phyloP scores from a whole-genome alignment of 2,329 filamentous ascomycete genomes.

The Stachybotrys echinatus region DNA sequence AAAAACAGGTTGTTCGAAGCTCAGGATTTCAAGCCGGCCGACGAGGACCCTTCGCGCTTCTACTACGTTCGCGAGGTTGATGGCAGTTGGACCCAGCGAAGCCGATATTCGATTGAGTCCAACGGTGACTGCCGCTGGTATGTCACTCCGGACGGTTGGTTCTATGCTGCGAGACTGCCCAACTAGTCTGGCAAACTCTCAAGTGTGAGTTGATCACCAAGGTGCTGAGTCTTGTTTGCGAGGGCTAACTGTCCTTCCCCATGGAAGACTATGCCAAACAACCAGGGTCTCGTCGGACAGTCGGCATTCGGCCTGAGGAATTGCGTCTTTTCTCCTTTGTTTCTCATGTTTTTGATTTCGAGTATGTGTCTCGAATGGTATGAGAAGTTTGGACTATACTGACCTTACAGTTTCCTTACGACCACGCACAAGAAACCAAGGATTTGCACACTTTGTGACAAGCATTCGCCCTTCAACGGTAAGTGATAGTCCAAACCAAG shows the following conservation, averaged over 20 bases:
- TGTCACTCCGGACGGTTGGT: conserved; percentile 49
- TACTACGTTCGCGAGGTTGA: conserved; percentile 59
- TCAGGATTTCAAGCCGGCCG: conserved; percentile 59
- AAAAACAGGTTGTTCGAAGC: conserved; percentile 47
- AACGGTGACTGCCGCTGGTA: conserved; percentile 56
- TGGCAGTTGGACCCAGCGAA: conserved; percentile 54
- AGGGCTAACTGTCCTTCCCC: no score
- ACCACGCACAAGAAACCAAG: background rate
- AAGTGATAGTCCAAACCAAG: no score
- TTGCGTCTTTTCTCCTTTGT: background rate
- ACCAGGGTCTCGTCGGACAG: background rate
- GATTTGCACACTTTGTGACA: background rate
- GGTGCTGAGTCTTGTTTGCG: background rate
- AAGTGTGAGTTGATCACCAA: background rate
- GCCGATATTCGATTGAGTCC: conserved; percentile 54
- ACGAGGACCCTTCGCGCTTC: conserved; percentile 54
- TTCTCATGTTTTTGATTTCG: no score
- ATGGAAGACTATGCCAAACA: no score
- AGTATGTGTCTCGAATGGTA: no score
- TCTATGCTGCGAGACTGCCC: conserved; percentile 55
- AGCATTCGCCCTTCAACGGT: background rate
- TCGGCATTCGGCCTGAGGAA: background rate
- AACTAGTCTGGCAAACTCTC: conserved; percentile 14
- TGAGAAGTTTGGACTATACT: background rate
- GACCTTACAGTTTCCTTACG: background rate